Percentiles rank a stretch among this genome's conserved stretches.
Conservation (phyloP, 148 eudicot genomes). For the Fagopyrum tataricum region DNA sequence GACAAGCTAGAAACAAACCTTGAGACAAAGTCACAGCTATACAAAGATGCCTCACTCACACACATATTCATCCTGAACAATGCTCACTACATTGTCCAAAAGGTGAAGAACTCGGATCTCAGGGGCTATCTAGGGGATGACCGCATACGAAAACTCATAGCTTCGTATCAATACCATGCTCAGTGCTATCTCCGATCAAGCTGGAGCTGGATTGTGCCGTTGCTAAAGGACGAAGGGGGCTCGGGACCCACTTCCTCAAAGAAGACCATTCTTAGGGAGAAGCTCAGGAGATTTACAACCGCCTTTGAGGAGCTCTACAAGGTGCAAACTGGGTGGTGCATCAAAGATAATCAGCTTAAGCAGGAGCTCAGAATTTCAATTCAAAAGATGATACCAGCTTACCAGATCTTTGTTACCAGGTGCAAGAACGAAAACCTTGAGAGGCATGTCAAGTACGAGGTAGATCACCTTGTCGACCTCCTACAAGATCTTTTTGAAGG, state of each 20-base stretch:
- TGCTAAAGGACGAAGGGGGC: constrained; percentile 46
- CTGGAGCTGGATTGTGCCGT: constrained; percentile 47
- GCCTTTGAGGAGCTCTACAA: constrained; percentile 62
- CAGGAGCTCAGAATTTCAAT: constrained; percentile 52
- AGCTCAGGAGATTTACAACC: constrained; percentile 36
- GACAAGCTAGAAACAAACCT: constrained; percentile 48
- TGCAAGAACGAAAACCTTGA: constrained; percentile 28
- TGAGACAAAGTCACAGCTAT: constrained; percentile 44
- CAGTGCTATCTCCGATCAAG: constrained; percentile 48
- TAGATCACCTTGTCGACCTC: constrained; percentile 43
- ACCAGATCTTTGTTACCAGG: constrained; percentile 41
- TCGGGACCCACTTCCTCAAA: constrained; percentile 24
- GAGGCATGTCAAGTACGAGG: constrained; percentile 56
- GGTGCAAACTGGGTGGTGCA: constrained; percentile 54
- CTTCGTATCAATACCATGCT: constrained; percentile 45
- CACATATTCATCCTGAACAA: constrained; percentile 2
- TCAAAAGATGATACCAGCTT: constrained; percentile 52
- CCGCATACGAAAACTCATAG: constrained; percentile 44
- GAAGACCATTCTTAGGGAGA: constrained; percentile 37
- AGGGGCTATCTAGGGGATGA: constrained; percentile 35
- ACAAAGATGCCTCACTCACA: constrained; percentile 29
- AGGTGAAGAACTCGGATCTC: constrained; percentile 5
- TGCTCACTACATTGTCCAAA: constrained; percentile 5
- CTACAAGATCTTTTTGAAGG: constrained; percentile 67
- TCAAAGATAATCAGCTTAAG: constrained; percentile 48